Evolutionary conservation across 2,329 filamentous ascomycete genomes (phyloP), one percentile per base, ranked within the genome.

Genomic region (Ophiostoma triangulosporum): DNA sequence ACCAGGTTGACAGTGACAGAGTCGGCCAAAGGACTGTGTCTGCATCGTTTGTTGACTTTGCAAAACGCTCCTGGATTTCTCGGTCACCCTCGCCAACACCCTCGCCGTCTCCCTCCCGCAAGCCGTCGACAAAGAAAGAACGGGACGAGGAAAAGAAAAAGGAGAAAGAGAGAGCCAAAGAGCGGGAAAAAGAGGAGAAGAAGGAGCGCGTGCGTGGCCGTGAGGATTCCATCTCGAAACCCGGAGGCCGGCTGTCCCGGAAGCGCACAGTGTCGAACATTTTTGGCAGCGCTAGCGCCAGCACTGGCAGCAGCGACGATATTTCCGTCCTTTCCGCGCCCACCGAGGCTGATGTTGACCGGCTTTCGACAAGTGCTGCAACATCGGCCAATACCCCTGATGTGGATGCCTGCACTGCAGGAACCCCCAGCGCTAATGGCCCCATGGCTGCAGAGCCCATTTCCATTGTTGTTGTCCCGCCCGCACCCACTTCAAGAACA

Each of bases 51-150:
- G 69, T 71, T 49, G 72, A 68, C 57, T 73, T 77, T 60, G 70
- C 75, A 8, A 72, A 69, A 57, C 70, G 72, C 51, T 73, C 74
- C 38, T 80, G 75, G 76, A 72, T 73, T 20, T 64, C 70, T 4
- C 63, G 68, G 35, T 76, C 76, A 32, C 68, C 72, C 15, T 74
- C 74, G 1, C 70, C 75, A 0, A 74, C 74, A 3, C 72, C 75
- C 7, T 27, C 38, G n/a, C 17, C 48, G 4, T 48, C 46, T 12
- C 46, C 46, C n/a, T 29, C 40, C 17, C 49, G 53, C 9, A 53
- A 48, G 20, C n/a, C 36, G 4, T 7, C 45, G 2, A 6, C 2
- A 6, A 55, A 56, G 26, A 55, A 48, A 17, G 43, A 55, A 40
- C 36, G 50, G n/a, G 61, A 48, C 17, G 46, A 48, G 4, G 32